These are phyloP conservation scores for Dryadomyces sulphureus DNA, from an alignment of 2,329 filamentous ascomycete species.

Conservation along the genomic window DNA sequence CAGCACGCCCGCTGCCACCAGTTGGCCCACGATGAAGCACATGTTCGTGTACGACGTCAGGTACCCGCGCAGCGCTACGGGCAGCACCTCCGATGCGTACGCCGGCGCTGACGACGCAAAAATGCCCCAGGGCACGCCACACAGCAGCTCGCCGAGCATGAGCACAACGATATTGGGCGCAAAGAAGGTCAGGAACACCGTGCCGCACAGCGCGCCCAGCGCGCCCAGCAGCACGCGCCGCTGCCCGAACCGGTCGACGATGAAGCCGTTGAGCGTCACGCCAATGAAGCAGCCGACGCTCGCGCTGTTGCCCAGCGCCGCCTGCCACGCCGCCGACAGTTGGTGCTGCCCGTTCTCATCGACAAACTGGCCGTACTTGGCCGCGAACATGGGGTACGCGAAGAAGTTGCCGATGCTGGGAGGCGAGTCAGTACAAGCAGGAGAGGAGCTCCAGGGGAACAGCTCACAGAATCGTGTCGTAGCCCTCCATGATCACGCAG, in stretches of 20 bases:
- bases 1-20: conserved; percentile 22
- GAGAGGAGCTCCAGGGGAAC: not conserved
- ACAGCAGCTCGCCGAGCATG: conserved; percentile 27
- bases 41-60: conserved; percentile 30
- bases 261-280: conserved; percentile 30
- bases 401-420: conserved; percentile 12
- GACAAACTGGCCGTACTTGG: conserved; percentile 17
- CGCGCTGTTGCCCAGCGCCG: conserved; percentile 22
- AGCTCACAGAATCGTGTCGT: conserved; percentile 12
- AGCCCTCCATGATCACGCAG: conserved; percentile 14
- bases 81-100: conserved; percentile 21
- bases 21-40: conserved; percentile 28
- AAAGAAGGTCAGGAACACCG: conserved; percentile 33
- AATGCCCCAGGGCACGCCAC: conserved; percentile 20
- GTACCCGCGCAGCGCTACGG: conserved; percentile 18
- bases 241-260: conserved; percentile 28
- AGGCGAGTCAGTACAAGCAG: not conserved
- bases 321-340: conserved; percentile 34
- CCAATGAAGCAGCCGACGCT: conserved; percentile 33
- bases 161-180: conserved; percentile 22
- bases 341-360: conserved; percentile 18
- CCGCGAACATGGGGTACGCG: conserved; percentile 11
- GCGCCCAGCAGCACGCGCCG: conserved; percentile 27
- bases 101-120: conserved; percentile 25
- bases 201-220: conserved; percentile 21